Evolutionary conservation across 176 grass and related monocot genomes (phyloP).

Genomic region (Oryza meyeriana): DNA sequence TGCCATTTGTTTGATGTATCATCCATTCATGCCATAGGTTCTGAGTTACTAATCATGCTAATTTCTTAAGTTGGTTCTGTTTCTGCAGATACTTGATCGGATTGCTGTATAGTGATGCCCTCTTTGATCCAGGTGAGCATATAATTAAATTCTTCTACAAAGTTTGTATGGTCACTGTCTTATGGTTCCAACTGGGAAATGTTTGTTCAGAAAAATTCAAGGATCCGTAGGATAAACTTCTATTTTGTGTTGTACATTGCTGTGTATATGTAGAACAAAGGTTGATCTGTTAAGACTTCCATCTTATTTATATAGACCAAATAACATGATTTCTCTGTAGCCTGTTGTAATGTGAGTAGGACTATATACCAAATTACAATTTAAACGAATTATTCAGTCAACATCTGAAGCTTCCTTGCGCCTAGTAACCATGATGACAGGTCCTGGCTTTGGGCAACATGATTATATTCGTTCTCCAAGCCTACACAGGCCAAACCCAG

Average conservation of each 20-base stretch:
- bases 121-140: constrained; percentile 43
- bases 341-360: neutral
- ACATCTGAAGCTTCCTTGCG: neutral
- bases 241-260: neutral
- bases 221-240: neutral
- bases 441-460: neutral
- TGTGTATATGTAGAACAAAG: neutral
- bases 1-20: neutral
- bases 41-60: neutral
- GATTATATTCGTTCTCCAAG: neutral
- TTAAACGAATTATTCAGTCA: neutral
- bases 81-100: constrained; percentile 41
- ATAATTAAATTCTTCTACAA: neutral
- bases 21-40: neutral
- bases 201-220: neutral
- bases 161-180: neutral
- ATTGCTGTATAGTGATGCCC: constrained; percentile 9
- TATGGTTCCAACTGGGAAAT: neutral
- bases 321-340: neutral
- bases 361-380: neutral
- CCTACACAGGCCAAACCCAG: neutral
- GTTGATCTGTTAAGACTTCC: neutral
- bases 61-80: constrained; percentile 15
- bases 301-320: neutral
- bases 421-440: neutral